These are phyloP conservation scores for Hypoxylon sp. DNA, from an alignment of 2,329 filamentous ascomycete species.

Conservation along the genomic window DNA sequence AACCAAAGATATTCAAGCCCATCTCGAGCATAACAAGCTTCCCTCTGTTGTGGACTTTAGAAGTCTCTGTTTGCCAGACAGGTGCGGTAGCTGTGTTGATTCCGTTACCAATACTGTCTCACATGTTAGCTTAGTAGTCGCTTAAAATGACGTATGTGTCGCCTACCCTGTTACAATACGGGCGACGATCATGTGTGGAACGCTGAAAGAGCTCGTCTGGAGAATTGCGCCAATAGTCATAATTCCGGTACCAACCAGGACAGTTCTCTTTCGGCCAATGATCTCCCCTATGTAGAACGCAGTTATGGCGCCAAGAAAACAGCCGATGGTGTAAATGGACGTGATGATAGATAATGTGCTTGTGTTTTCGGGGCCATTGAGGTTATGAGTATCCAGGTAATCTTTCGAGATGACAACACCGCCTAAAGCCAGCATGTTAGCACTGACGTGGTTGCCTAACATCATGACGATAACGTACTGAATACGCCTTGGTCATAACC, in stretches of 20 bases:
- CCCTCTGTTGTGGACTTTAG: slow-evolving; percentile 50
- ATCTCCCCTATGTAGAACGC: slow-evolving; percentile 60
- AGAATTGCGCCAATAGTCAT: slow-evolving; percentile 56
- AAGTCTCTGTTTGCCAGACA: slow-evolving; percentile 55
- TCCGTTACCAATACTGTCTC: slow-evolving; percentile 60
- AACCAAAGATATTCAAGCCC: slow-evolving; percentile 52
- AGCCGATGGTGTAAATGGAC: slow-evolving; percentile 61
- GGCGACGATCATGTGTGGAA: slow-evolving; percentile 58
- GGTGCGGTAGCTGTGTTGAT: slow-evolving; percentile 54
- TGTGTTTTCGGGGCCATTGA: slow-evolving; percentile 59
- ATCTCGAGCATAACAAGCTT: slow-evolving; percentile 53
- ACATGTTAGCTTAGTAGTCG: slow-evolving; percentile 12
- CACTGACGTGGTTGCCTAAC: slow-evolving; percentile 5
- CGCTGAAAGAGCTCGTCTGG: slow-evolving; percentile 50
- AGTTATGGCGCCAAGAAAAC: slow-evolving; percentile 60
- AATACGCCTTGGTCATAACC: slow-evolving; percentile 68
- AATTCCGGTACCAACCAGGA: slow-evolving; percentile 60
- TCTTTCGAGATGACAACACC: slow-evolving; percentile 69
- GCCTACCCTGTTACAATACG: slow-evolving; percentile 60
- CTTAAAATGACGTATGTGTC: background rate
- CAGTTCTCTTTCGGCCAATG: slow-evolving; percentile 61
- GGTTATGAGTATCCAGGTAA: slow-evolving; percentile 64
- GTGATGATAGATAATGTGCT: slow-evolving; percentile 62
- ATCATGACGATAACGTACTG: slow-evolving; percentile 49
- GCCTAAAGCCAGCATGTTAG: slow-evolving; percentile 31